Conservation (phyloP, 345 rosid genomes). For the Erodium maritimum region DNA sequence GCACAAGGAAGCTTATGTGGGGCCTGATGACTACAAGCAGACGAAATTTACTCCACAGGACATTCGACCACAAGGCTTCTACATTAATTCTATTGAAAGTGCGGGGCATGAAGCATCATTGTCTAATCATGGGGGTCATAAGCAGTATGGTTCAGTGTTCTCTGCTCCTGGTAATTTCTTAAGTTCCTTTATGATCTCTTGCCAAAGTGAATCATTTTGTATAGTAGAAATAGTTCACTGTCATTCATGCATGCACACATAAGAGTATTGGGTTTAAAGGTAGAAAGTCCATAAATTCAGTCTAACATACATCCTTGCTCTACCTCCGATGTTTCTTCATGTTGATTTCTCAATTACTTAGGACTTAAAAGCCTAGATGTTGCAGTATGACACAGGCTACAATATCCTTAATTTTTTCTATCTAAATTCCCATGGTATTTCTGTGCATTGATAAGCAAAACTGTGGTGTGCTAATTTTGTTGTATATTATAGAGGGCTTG, state of each 20-base stretch:
- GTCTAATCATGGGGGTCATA: slow-evolving; percentile 21
- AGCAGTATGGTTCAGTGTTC: slow-evolving; percentile 24
- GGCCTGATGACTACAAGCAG: slow-evolving; percentile 19
- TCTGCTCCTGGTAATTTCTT: slow-evolving; percentile 43
- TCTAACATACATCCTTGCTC: not conserved
- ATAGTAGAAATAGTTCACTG: not conserved
- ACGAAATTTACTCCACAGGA: slow-evolving; percentile 10
- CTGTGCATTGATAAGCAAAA: not conserved
- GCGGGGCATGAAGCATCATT: slow-evolving; percentile 17
- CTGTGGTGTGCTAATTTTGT: slow-evolving; percentile 1
- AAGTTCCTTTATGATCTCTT: slow-evolving; percentile 3
- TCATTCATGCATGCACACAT: not conserved
- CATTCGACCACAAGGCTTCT: slow-evolving; percentile 20
- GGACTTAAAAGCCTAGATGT: not conserved
- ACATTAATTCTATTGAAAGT: slow-evolving; percentile 34
- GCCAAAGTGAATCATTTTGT: not conserved
- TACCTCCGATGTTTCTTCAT: not conserved
- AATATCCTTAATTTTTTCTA: no score
- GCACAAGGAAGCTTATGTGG: slow-evolving; percentile 10
- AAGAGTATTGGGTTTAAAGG: not conserved
- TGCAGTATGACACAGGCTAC: not conserved
- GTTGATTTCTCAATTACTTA: not conserved
- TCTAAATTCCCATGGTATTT: not conserved
- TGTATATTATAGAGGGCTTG: slow-evolving; percentile 24
- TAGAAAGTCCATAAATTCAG: no score